Percentiles rank a stretch among this genome's conserved stretches.
Evolutionary conservation across 257 asterid genomes (phyloP).

Genomic region (Capsicum baccatum): DNA sequence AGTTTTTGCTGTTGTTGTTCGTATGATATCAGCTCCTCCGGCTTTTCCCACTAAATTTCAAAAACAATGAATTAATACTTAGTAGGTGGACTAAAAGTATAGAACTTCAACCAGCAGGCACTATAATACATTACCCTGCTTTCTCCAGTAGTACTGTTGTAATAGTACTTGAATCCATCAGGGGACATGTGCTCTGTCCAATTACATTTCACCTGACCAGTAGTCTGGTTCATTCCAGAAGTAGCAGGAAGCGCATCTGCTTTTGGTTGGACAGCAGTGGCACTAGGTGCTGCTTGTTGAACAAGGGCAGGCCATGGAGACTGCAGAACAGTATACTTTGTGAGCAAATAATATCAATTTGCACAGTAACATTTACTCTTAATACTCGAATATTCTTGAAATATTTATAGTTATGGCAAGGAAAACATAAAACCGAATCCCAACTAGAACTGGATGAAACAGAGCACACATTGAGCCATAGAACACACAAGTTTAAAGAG

Average conservation of each 20-base stretch:
- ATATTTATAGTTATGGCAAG: not conserved
- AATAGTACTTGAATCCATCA: conserved; percentile 92
- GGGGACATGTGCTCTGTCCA: conserved; percentile 97
- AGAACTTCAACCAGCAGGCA: not conserved
- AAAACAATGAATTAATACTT: conserved; percentile 24
- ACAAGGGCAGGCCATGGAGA: conserved; percentile 66
- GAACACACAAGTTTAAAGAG: not conserved
- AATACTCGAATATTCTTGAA: conserved; percentile 10
- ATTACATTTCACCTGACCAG: conserved; percentile 49
- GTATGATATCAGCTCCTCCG: conserved; percentile 64
- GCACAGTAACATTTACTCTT: conserved; percentile 3
- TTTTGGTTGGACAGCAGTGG: conserved; percentile 46
- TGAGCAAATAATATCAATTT: not conserved
- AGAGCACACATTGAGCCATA: not conserved
- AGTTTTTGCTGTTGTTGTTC: conserved; percentile 68
- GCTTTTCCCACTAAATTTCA: conserved; percentile 86
- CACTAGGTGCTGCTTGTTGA: conserved; percentile 50
- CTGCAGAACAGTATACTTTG: conserved; percentile 42
- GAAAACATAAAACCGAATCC: not conserved
- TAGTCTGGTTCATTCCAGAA: conserved; percentile 39
- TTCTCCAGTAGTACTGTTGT: conserved; percentile 84
- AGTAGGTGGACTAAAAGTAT: not conserved
- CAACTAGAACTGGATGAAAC: conserved; percentile 13
- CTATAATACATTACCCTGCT: conserved; percentile 69
- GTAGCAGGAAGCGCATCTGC: conserved; percentile 52